A percentile compares a stretch with the other conserved stretches of the same genome.
These are phyloP conservation scores for Ceratobasidium sp. DNA, from an alignment of 1,284 basidiomycete genomes.

Conservation along the genomic window DNA sequence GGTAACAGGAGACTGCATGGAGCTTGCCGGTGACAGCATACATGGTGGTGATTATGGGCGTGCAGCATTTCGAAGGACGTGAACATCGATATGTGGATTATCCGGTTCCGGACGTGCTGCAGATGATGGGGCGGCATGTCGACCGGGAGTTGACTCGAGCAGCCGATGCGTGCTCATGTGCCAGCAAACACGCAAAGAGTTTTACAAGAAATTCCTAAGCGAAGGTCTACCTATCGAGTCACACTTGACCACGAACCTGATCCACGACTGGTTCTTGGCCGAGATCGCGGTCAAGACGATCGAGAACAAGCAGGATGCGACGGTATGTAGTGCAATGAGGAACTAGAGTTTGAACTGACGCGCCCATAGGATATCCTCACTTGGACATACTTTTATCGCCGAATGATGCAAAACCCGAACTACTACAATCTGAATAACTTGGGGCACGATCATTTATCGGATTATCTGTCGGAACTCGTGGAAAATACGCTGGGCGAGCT, in stretches of 20 bases:
- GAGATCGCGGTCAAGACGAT: constrained; percentile 99
- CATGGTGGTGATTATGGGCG: constrained; percentile 99
- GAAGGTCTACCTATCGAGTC: constrained; percentile 99
- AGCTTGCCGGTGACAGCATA: constrained; percentile 91
- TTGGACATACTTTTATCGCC: constrained; percentile 96
- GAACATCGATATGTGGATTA: constrained; percentile 98
- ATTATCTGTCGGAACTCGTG: constrained; percentile 94
- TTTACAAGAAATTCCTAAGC: constrained; percentile 97
- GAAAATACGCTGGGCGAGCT: constrained; percentile 92
- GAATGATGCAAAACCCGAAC: constrained; percentile 94
- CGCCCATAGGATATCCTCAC: constrained; percentile 80
- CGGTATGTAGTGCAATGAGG: constrained; percentile 63
- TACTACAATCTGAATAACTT: constrained; percentile 96
- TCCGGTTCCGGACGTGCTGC: constrained; percentile 94
- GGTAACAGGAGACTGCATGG: constrained; percentile 87
- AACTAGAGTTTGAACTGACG: constrained; percentile 37
- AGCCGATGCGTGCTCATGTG: constrained; percentile 96
- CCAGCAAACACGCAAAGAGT: constrained; percentile 95
- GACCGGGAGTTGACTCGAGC: constrained; percentile 83
- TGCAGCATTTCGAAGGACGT: constrained; percentile 94
- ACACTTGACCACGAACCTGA: constrained; percentile 82
- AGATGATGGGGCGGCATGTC: constrained; percentile 99
- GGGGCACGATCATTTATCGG: constrained; percentile 90
- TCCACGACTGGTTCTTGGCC: constrained; percentile 98
- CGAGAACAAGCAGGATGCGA: constrained; percentile 97